A percentile compares a stretch with the other conserved stretches of the same genome.
phyloP scores from a whole-genome alignment of 2,329 filamentous ascomycete genomes.

The Penicillium sp. region DNA sequence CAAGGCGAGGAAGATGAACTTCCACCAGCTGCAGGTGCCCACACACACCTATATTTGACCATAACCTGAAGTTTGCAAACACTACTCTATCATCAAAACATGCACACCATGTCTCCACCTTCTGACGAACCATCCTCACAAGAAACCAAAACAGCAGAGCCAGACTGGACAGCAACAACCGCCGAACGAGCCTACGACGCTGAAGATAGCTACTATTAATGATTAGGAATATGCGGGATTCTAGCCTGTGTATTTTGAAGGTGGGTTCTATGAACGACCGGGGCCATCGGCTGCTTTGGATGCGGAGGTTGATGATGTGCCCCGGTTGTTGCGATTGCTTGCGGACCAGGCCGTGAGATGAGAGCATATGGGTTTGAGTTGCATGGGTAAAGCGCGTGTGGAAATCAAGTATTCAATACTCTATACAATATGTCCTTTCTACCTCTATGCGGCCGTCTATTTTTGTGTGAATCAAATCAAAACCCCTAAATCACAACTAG shows the following conservation, averaged over 20 bases:
- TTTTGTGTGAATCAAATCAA: slow-evolving; percentile 1
- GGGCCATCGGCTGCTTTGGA: not conserved
- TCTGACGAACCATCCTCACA: too few species aligned
- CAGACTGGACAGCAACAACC: too few species aligned
- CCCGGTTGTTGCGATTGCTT: not conserved
- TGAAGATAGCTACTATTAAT: not conserved
- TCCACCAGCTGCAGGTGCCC: too few species aligned
- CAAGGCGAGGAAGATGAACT: too few species aligned
- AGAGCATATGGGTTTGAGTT: not conserved
- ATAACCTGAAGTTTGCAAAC: too few species aligned
- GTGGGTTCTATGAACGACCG: not conserved
- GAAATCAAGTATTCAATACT: slow-evolving; percentile 1
- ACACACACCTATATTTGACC: too few species aligned
- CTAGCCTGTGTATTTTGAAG: not conserved
- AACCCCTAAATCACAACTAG: slow-evolving; percentile 2
- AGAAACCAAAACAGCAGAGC: too few species aligned
- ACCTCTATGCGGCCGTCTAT: slow-evolving; percentile 6
- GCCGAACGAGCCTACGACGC: not conserved
- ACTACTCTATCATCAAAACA: too few species aligned
- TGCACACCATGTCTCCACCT: too few species aligned
- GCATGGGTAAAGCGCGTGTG: slow-evolving; percentile 8
- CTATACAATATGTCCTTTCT: slow-evolving; percentile 8
- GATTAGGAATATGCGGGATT: not conserved
- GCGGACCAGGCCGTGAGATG: not conserved
- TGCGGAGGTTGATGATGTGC: not conserved